Evolutionary conservation across 257 asterid genomes (phyloP).

Genomic region (Nicotiana tomentosiformis): DNA sequence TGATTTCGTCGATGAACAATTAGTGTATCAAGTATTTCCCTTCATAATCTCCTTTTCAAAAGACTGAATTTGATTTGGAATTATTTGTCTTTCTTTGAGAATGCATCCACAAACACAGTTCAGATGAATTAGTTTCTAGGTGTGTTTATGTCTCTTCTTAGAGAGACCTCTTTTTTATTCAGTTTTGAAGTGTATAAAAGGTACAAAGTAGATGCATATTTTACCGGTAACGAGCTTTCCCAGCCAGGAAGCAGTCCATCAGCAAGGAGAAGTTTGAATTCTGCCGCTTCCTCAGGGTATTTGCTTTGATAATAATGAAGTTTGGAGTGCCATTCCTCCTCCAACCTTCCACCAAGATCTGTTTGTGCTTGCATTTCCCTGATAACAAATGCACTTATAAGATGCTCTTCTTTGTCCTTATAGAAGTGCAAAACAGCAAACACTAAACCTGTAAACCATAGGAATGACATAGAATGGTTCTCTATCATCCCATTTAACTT

Average conservation of each 20-base stretch:
- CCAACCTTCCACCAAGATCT: conserved; percentile 27
- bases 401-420: background rate
- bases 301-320: conserved; percentile 25
- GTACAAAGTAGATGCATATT: background rate
- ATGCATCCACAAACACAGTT: background rate
- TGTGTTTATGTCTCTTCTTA: background rate
- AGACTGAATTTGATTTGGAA: background rate
- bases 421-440: background rate
- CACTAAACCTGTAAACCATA: conserved; percentile 33
- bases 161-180: background rate
- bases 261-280: conserved; percentile 33
- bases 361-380: conserved; percentile 48
- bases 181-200: background rate
- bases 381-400: background rate
- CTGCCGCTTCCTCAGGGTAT: conserved; percentile 48
- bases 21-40: background rate
- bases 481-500: conserved; percentile 39
- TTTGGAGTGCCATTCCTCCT: conserved; percentile 43
- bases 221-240: conserved; percentile 47
- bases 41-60: background rate
- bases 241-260: conserved; percentile 49
- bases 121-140: background rate
- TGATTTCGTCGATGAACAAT: background rate
- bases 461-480: conserved; percentile 51
- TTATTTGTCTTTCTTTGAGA: background rate